Evolutionary conservation across 805 yeast species (phyloP), one percentile per base, ranked within the genome.

Genomic region (Candida endomychidarum): DNA sequence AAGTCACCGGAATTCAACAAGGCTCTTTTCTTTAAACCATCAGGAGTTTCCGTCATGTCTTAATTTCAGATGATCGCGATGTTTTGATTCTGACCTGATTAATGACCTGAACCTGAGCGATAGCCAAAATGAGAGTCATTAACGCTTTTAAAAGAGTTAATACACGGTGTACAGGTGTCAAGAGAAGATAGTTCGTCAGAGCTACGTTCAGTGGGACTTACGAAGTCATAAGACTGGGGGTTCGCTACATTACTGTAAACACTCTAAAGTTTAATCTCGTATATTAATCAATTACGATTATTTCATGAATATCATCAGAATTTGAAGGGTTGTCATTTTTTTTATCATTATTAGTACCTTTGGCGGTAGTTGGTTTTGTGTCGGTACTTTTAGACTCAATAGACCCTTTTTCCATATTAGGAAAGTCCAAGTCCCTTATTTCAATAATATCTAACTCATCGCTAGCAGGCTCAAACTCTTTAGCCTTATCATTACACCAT

Each of bases 371-470:
- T 8, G 8, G 5, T 20, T 20, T 20, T 6, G 22, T 20, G 22
- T 5, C 8, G 22, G 22, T 17, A 17, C n/a, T 30, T 19, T 5
- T 7, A 12, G 8, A 8, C 22, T 27, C 11, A 14, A 17, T 27
- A 10, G n/a, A n/a, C 5, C 11, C 10, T 24, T 8, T 5, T 24
- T 24, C 27, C 5, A 8, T n/a, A 15, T 28, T 17, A n/a, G n/a
- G n/a, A n/a, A n/a, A n/a, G 16, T 22, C 37, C 11, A 32, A 12
- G 24, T 24, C 22, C 5, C 52, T 43, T 2, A 64, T 43, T 3
- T 61, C 65, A 0, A 61, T 48, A 3, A 70, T 52, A 1, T 63
- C 70, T 21, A 76, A 50, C 3, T 77, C 83, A n/a, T 65, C 65
- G 22, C 67, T 71, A 2, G 54, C 51, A 0, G 80, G 78, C 15